Conservation (phyloP, 441 rosid genomes). For the Geranium incanum region DNA sequence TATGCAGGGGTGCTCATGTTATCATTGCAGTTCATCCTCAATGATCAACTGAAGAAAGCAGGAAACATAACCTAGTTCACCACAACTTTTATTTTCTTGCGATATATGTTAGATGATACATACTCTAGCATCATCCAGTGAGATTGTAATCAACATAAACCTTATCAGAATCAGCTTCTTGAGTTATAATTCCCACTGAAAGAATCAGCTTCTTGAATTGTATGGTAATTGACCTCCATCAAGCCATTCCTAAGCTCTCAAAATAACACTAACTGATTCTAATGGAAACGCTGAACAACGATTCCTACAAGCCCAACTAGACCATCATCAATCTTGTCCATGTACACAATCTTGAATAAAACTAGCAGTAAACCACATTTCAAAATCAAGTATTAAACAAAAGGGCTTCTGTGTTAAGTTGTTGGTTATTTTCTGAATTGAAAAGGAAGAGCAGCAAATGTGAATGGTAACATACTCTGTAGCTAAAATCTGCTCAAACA, state of each 20-base stretch:
- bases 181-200: too few species aligned
- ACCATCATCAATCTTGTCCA: background rate
- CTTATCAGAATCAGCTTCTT: too few species aligned
- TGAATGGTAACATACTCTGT: constrained; percentile 46
- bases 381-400: too few species aligned
- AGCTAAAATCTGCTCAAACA: constrained; percentile 63
- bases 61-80: background rate
- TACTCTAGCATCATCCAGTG: background rate
- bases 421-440: background rate
- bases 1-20: background rate
- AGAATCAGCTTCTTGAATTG: background rate
- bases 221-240: background rate
- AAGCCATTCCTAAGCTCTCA: background rate
- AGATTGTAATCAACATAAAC: background rate
- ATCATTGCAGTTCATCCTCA: background rate
- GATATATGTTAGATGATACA: background rate
- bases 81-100: background rate
- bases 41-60: background rate
- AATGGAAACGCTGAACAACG: too few species aligned
- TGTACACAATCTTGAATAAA: background rate
- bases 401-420: too few species aligned
- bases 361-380: background rate
- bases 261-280: background rate
- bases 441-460: background rate
- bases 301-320: background rate